Conservation (phyloP, 2,329 filamentous ascomycete species). For the Phoma sp. region DNA sequence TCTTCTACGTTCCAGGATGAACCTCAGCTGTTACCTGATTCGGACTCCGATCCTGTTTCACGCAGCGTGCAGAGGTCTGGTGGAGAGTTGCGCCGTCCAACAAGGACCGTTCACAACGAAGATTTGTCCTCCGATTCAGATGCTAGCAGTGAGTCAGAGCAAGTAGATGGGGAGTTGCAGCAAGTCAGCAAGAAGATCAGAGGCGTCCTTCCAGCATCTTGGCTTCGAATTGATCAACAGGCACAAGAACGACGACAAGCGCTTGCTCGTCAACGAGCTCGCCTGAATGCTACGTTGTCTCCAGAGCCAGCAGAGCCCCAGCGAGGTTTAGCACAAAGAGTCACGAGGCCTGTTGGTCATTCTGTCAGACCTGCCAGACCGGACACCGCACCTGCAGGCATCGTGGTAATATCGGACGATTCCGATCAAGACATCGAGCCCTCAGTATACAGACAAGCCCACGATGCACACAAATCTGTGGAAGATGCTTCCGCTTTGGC, state of each 20-base stretch:
- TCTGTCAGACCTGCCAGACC: not conserved
- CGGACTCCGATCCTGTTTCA: slow-evolving; percentile 31
- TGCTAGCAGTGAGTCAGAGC: slow-evolving; percentile 37
- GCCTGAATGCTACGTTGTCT: slow-evolving; percentile 18
- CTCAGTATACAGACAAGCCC: slow-evolving; percentile 3
- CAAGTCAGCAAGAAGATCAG: slow-evolving; percentile 52
- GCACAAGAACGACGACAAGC: slow-evolving; percentile 36
- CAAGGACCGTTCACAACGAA: slow-evolving; percentile 28
- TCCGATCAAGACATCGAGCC: slow-evolving; percentile 32
- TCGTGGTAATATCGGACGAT: slow-evolving; percentile 46
- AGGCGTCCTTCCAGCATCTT: slow-evolving; percentile 58
- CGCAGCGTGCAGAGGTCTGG: slow-evolving; percentile 21
- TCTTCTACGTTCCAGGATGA: slow-evolving; percentile 39
- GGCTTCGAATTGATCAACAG: slow-evolving; percentile 56
- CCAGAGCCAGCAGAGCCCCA: slow-evolving; percentile 36
- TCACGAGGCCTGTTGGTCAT: slow-evolving; percentile 23
- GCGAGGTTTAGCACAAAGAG: slow-evolving; percentile 42
- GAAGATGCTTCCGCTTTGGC: slow-evolving; percentile 30
- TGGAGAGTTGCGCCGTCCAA: slow-evolving; percentile 18
- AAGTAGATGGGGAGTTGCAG: slow-evolving; percentile 40
- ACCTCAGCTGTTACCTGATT: slow-evolving; percentile 16
- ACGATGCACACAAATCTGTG: slow-evolving; percentile 26
- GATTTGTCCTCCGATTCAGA: slow-evolving; percentile 27
- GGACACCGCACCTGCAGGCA: slow-evolving; percentile 21
- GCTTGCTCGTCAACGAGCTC: slow-evolving; percentile 24